These are phyloP conservation scores for Cadophora malorum DNA, from an alignment of 2,329 filamentous ascomycete species.

Conservation along the genomic window DNA sequence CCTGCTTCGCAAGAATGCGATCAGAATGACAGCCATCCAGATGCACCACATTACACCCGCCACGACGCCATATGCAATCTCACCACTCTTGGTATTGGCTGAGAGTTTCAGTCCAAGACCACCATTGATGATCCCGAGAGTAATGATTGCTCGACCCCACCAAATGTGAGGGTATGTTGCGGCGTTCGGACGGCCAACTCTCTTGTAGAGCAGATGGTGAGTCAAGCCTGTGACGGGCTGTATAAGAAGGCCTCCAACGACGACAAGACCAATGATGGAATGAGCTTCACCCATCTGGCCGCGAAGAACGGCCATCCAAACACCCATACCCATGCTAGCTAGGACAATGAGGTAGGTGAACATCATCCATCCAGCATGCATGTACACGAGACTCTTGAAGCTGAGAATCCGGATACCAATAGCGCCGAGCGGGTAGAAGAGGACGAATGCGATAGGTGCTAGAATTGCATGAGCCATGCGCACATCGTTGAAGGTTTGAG, in stretches of 20 bases:
- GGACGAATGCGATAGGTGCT: conserved; percentile 62
- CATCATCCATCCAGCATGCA: conserved; percentile 64
- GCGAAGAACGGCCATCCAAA: conserved; percentile 47
- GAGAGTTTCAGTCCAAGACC: conserved; percentile 64
- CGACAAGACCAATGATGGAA: conserved; percentile 60
- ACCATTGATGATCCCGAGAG: conserved; percentile 68
- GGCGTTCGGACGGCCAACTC: conserved; percentile 52
- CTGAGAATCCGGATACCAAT: conserved; percentile 65
- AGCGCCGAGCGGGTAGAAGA: conserved; percentile 66
- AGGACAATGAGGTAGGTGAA: conserved; percentile 63
- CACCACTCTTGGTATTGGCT: conserved; percentile 47
- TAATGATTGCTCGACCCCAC: conserved; percentile 64
- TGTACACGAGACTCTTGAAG: conserved; percentile 47
- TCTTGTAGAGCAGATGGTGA: conserved; percentile 61
- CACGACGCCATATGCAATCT: conserved; percentile 63
- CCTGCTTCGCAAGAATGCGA: conserved; percentile 30
- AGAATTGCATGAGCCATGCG: conserved; percentile 59
- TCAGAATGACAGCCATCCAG: conserved; percentile 50
- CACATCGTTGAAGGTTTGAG: conserved; percentile 22
- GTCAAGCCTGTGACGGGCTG: conserved; percentile 64
- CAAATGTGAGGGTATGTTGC: conserved; percentile 62
- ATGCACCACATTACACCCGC: conserved; percentile 55
- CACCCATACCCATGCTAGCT: conserved; percentile 64
- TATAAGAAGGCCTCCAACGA: conserved; percentile 58
- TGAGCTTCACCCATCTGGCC: conserved; percentile 47